Evolutionary conservation across 2,329 filamentous ascomycete species (phyloP).

Genomic region (Aspergillus sp.): DNA sequence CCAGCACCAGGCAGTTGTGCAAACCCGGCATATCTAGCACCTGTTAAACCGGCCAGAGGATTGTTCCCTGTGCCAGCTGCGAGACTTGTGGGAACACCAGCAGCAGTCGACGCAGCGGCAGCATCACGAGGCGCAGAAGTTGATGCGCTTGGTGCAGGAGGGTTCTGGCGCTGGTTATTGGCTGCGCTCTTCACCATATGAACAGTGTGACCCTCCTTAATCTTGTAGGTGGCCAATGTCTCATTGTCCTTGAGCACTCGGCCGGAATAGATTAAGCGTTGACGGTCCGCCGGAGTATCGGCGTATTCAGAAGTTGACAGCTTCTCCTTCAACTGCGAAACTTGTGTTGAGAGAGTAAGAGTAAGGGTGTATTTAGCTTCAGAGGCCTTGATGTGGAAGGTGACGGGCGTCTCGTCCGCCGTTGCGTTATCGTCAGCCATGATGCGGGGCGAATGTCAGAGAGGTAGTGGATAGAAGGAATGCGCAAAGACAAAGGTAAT

Average conservation of each 20-base stretch:
- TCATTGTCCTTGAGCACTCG: constrained; percentile 95
- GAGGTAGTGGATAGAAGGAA: neutral
- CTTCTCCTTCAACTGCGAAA: constrained; percentile 83
- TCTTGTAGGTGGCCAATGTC: constrained; percentile 77
- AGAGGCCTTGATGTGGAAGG: constrained; percentile 96
- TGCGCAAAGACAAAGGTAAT: constrained; percentile 2
- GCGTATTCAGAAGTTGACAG: constrained; percentile 75
- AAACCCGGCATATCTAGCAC: constrained; percentile 88
- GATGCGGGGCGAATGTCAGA: constrained; percentile 9
- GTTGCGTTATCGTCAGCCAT: constrained; percentile 38
- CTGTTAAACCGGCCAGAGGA: constrained; percentile 80
- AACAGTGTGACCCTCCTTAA: constrained; percentile 91
- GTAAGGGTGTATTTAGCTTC: constrained; percentile 80
- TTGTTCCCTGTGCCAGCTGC: constrained; percentile 64
- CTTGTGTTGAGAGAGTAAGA: constrained; percentile 66
- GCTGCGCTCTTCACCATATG: constrained; percentile 95
- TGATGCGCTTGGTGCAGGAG: constrained; percentile 43
- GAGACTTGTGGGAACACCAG: constrained; percentile 43
- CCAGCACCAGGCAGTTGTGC: constrained; percentile 79
- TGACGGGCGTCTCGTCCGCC: constrained; percentile 67
- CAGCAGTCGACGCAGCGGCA: constrained; percentile 22
- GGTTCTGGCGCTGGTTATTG: constrained; percentile 65
- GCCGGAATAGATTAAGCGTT: constrained; percentile 95
- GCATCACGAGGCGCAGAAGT: constrained; percentile 27
- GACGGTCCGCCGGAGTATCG: constrained; percentile 77